phyloP scores from a whole-genome alignment of 805 yeast species.

The Deakozyma indianensis region DNA sequence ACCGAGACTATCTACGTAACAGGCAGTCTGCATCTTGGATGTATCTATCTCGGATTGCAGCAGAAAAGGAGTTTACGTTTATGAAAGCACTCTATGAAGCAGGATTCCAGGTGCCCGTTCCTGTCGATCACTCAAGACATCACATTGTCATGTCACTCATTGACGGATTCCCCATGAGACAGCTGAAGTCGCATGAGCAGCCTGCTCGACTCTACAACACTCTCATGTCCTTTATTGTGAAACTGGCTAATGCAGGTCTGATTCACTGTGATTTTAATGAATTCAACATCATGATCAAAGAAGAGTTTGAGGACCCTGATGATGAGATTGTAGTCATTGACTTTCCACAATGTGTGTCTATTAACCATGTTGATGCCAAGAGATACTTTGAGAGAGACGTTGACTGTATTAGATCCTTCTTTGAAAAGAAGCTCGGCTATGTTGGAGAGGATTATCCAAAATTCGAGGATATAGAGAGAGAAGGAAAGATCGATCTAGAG shows the following conservation, averaged over 20 bases:
- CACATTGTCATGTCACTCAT: conserved; percentile 87
- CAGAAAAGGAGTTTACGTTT: conserved; percentile 82
- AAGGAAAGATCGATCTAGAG: conserved; percentile 59
- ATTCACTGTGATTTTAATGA: conserved; percentile 98
- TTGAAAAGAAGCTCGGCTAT: conserved; percentile 63
- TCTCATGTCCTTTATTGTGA: conserved; percentile 75
- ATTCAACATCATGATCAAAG: conserved; percentile 80
- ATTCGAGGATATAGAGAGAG: conserved; percentile 60
- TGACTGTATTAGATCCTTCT: conserved; percentile 74
- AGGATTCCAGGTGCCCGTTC: conserved; percentile 78
- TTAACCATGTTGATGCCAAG: conserved; percentile 80
- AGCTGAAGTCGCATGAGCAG: conserved; percentile 54
- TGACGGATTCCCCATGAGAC: conserved; percentile 82
- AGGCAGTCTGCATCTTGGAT: conserved; percentile 78
- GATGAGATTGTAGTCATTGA: conserved; percentile 82
- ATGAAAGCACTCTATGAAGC: conserved; percentile 60
- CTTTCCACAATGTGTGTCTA: conserved; percentile 96
- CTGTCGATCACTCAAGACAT: conserved; percentile 82
- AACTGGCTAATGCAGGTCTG: conserved; percentile 73
- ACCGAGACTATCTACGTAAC: conserved; percentile 76
- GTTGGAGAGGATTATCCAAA: conserved; percentile 72
- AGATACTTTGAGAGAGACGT: conserved; percentile 86
- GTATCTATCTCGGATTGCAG: conserved; percentile 80
- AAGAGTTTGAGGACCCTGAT: conserved; percentile 30
- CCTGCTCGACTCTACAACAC: conserved; percentile 65